Evolutionary conservation across 2,329 filamentous ascomycete genomes (phyloP).

Genomic region (Geosmithia putterillii): DNA sequence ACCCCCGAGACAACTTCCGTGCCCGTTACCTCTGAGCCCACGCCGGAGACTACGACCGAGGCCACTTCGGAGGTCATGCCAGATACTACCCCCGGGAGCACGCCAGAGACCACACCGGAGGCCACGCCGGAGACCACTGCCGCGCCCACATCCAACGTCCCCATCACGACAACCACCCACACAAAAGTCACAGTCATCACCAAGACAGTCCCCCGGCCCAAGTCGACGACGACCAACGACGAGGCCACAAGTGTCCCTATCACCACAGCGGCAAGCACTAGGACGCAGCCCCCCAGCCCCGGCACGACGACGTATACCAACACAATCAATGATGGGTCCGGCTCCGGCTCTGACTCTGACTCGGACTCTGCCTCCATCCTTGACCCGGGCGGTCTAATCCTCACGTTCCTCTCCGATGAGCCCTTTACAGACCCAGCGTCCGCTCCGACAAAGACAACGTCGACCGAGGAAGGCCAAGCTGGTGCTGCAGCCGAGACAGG

Average conservation of each 20-base stretch:
- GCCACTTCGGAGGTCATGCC: background rate
- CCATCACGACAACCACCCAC: slow-evolving; percentile 1
- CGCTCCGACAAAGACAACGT: slow-evolving; percentile 4
- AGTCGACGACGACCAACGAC: background rate
- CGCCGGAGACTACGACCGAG: background rate
- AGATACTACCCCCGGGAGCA: no score
- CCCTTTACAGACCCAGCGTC: background rate
- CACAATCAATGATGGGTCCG: slow-evolving; percentile 2
- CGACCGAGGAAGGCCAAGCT: slow-evolving; percentile 4
- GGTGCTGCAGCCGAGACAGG: background rate
- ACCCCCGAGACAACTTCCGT: background rate
- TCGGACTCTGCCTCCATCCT: no score
- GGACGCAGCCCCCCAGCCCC: background rate
- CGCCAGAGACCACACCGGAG: no score
- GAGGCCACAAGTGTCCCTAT: background rate
- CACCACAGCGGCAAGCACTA: background rate
- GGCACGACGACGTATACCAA: background rate
- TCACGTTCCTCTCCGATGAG: slow-evolving; percentile 5
- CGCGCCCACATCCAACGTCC: background rate
- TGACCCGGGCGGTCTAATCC: slow-evolving; percentile 7
- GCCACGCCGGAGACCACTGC: background rate
- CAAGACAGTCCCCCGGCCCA: background rate
- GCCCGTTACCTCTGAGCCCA: background rate
- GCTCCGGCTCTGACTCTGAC: no score
- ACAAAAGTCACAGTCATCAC: slow-evolving; percentile 2